Conservation (phyloP, 2,329 filamentous ascomycete species). For the Pestalotiopsis sp. region DNA sequence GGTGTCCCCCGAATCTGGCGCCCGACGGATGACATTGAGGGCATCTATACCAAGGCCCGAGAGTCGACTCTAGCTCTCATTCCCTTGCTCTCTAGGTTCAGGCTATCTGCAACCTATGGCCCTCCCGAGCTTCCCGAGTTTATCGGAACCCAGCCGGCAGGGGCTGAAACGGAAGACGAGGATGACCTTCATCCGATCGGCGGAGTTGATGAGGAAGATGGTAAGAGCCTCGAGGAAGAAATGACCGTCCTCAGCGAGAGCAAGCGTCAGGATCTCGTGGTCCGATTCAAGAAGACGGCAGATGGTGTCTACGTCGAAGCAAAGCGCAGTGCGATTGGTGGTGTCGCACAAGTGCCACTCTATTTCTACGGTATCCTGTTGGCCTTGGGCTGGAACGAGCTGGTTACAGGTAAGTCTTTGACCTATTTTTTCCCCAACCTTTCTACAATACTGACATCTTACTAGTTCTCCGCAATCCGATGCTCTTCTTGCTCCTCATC, state of each 20-base stretch:
- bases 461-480: slow-evolving; percentile 86
- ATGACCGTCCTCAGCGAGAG: slow-evolving; percentile 91
- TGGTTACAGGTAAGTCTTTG: slow-evolving; percentile 76
- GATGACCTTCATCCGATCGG: slow-evolving; percentile 89
- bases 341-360: slow-evolving; percentile 88
- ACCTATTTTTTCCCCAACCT: neutral
- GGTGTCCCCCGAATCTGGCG: slow-evolving; percentile 97
- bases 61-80: slow-evolving; percentile 92
- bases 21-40: slow-evolving; percentile 95
- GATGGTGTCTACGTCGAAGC: slow-evolving; percentile 98
- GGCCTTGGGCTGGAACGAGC: slow-evolving; percentile 98
- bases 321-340: slow-evolving; percentile 94
- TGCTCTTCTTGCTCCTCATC: slow-evolving; percentile 89
- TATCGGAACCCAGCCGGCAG: slow-evolving; percentile 77
- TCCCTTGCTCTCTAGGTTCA: slow-evolving; percentile 84
- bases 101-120: slow-evolving; percentile 71
- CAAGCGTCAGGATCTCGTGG: slow-evolving; percentile 88
- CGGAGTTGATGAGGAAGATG: slow-evolving; percentile 91
- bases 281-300: slow-evolving; percentile 97
- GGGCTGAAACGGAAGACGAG: slow-evolving; percentile 80
- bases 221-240: slow-evolving; percentile 93
- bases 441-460: slow-evolving; percentile 16
- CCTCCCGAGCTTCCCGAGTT: slow-evolving; percentile 84
- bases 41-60: slow-evolving; percentile 86
- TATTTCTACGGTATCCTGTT: slow-evolving; percentile 93